Base-by-base conservation (phyloP, 164 flowering plant genomes). In the Paratinospora sagittata region DNA sequence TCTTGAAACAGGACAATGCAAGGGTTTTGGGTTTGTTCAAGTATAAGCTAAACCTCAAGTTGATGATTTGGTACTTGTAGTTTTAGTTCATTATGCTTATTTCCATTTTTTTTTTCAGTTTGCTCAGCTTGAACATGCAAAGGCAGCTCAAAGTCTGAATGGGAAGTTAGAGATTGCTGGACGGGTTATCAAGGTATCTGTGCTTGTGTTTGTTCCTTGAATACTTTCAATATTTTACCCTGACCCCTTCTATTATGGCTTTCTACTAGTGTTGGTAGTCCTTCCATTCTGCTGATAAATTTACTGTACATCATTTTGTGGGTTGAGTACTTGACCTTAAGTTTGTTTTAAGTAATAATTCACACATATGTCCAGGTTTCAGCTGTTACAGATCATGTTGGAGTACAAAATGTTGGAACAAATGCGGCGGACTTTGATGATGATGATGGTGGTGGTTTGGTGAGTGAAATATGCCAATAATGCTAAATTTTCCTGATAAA, bases 391-490 rank as follows among this genome's bases (percentile, higher is more conserved):
- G 98, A 92, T 76, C 97, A 94, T 81, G 84, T 85, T 69, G 93
- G 89, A 49, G 74, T 71, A 65, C 92, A 84, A 78, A 91, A 89
- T 67, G 74, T 79, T 49, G 86, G 78, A 37, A 79, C 89, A 60
- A 89, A 82, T 73, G 82, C 87, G 66, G 89, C 88, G 17, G 96
- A 94, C 66, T 89, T 94, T 77, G 97, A 94, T 86, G 98, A 94
- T 76, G 98, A 91, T 79, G 98, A 90, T 66, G 97, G 94, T 23
- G 98, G 97, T 76, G 98, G 98, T 37, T 76, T 94, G 97, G 98
- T 93, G 74, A 85, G 95, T 85, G 27, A 60, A 21, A 43, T 27
- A 3, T 58, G 71, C n/a, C 24, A 21, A 27, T 72, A 8, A 43
- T 9, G 14, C 14, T 2, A 43, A 43, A 14, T 43, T 11, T 43